Percentiles rank a stretch among this genome's conserved stretches.
These are phyloP conservation scores for Pseudonectria buxi DNA, from an alignment of 2,329 filamentous ascomycete species.

Conservation along the genomic window DNA sequence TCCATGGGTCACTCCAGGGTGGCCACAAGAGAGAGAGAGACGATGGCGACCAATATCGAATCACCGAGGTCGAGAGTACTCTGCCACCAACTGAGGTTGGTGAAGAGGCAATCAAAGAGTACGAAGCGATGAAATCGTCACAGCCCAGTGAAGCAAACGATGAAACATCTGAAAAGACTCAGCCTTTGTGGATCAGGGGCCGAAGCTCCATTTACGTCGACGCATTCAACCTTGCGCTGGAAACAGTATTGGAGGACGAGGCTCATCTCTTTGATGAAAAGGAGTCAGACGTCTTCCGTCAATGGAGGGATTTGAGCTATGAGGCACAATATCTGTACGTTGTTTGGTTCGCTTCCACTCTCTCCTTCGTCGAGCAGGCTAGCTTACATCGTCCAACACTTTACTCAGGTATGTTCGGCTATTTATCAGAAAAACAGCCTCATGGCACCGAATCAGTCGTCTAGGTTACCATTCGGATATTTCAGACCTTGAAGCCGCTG, in stretches of 20 bases:
- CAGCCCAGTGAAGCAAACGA: constrained; percentile 33
- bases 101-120: constrained; percentile 69
- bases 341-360: background rate
- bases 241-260: constrained; percentile 86
- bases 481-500: constrained; percentile 60
- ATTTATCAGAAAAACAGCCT: constrained; percentile 84
- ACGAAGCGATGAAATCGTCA: constrained; percentile 62
- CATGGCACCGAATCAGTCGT: constrained; percentile 78
- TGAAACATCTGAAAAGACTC: constrained; percentile 34
- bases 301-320: constrained; percentile 69
- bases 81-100: constrained; percentile 62
- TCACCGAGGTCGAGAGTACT: constrained; percentile 41
- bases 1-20: constrained; percentile 4
- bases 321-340: constrained; percentile 84
- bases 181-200: constrained; percentile 58
- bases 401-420: constrained; percentile 74
- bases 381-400: constrained; percentile 4
- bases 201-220: constrained; percentile 93
- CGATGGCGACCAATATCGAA: constrained; percentile 10
- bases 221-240: constrained; percentile 87
- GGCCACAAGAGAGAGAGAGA: constrained; percentile 13
- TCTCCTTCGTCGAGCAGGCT: background rate
- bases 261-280: constrained; percentile 76
- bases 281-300: constrained; percentile 68
- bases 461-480: constrained; percentile 81